Evolutionary conservation across 495 filamentous ascomycete species (phyloP), one percentile per base, ranked within the genome.

Genomic region (Hyaloscypha hepaticicola): DNA sequence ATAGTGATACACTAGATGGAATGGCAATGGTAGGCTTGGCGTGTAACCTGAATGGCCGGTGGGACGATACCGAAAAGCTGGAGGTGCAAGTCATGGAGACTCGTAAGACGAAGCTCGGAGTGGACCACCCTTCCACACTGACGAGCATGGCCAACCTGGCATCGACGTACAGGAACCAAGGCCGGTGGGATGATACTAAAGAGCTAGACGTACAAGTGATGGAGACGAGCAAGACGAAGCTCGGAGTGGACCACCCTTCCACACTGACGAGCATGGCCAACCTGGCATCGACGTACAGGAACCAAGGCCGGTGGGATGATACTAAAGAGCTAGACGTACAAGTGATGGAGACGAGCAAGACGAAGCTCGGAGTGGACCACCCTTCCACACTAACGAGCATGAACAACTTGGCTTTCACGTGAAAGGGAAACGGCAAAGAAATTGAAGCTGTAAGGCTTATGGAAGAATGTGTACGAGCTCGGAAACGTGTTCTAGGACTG

Each of bases 301-400:
- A 55, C 11, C 70, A 71, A 31, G 73, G 74, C 16, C 69, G 67
- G 11, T 74, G 65, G 60, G 41, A 74, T 45, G 64, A 73, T 28
- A 74, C 74, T 1, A 74, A 76, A 66, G 55, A 65, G 52, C 67
- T n/a, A n/a, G n/a, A n/a, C n/a, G n/a, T n/a, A n/a, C n/a, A n/a
- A n/a, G n/a, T n/a, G n/a, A n/a, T n/a, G 16, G 55, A 74, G 60
- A 26, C 41, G 0, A 55, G 26, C 0, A 61, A 73, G 55, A 56
- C 4, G 26, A 24, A 69, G 21, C 68, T 78, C 7, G 74, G 78
- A 12, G 55, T 61, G 12, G 65, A 72, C 5, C 68, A 79, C 60
- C 73, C 70, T 9, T 48, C 72, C 14, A 79, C 78, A 5, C 41
- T 77, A 59, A 73, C 45, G 14, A 71, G 64, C 6, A 75, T 77